Percentiles rank a stretch among this genome's conserved stretches.
Evolutionary conservation across 148 eudicot genomes (phyloP).

Genomic region (Rhododendron henanense): DNA sequence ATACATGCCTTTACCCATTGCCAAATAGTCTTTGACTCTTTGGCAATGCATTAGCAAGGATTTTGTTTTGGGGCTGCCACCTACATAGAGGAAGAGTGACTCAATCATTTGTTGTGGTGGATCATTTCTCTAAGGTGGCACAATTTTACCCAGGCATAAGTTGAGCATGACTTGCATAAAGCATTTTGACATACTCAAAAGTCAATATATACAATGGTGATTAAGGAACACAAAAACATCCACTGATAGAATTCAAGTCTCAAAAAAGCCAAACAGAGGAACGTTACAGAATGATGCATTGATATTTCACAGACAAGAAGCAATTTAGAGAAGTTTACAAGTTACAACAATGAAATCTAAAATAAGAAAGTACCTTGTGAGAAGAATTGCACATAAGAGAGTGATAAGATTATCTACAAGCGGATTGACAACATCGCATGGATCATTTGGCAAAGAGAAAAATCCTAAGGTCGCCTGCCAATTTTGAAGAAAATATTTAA

Average conservation of each 20-base stretch:
- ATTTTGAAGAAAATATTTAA: slow-evolving; percentile 3
- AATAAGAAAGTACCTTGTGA: slow-evolving; percentile 58
- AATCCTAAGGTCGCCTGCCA: slow-evolving; percentile 91
- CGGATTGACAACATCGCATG: slow-evolving; percentile 65
- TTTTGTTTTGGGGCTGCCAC: not conserved
- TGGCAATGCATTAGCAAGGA: not conserved
- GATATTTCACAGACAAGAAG: not conserved
- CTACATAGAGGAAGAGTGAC: not conserved
- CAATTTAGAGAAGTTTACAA: not conserved
- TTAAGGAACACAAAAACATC: not conserved
- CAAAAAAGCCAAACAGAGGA: not conserved
- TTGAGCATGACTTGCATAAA: not conserved
- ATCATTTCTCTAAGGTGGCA: not conserved
- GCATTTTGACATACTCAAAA: not conserved
- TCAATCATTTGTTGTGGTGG: not conserved
- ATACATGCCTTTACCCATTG: not conserved
- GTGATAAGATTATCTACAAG: slow-evolving; percentile 84
- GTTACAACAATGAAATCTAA: not conserved
- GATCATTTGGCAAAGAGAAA: slow-evolving; percentile 85
- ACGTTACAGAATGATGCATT: not conserved
- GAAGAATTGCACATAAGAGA: slow-evolving; percentile 79
- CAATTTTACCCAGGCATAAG: not conserved
- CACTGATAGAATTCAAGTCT: not conserved
- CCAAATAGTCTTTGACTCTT: not conserved
- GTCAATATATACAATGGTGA: not conserved